Conservation (phyloP, 2,329 filamentous ascomycete genomes). For the Cytospora piceicola region DNA sequence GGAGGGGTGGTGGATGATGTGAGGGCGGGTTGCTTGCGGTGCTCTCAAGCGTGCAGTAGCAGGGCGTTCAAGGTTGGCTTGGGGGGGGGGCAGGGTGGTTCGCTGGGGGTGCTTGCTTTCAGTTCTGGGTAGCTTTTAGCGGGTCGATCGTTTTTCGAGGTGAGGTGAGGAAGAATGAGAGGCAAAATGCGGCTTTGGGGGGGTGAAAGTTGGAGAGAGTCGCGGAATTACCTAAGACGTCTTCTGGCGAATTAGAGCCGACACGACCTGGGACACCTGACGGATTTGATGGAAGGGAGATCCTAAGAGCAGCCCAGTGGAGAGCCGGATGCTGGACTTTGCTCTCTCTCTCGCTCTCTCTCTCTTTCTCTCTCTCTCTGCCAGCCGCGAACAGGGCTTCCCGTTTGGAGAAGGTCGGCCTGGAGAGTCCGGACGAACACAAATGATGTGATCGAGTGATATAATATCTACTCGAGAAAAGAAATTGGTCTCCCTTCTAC, state of each 20-base stretch:
- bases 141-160: conserved; percentile 15
- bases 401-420: not conserved
- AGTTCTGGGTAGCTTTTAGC: conserved; percentile 17
- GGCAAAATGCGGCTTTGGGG: conserved; percentile 1
- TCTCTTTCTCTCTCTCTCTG: not conserved
- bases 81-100: not conserved
- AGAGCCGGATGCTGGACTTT: not conserved
- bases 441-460: not conserved
- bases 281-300: conserved; percentile 1
- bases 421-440: not conserved
- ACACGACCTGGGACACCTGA: not conserved
- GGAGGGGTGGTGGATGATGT: conserved; percentile 3
- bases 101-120: not conserved
- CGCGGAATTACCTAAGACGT: not conserved
- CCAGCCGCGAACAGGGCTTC: not conserved
- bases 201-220: not conserved
- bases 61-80: conserved; percentile 8
- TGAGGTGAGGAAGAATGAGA: not conserved
- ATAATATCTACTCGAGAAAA: not conserved
- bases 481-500: not conserved
- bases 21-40: conserved; percentile 6
- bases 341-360: not conserved
- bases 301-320: conserved; percentile 2
- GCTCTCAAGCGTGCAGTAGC: conserved; percentile 2
- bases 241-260: not conserved